These are phyloP conservation scores for Pestalotiopsis sp. DNA, from an alignment of 2,329 filamentous ascomycete genomes.

Conservation along the genomic window DNA sequence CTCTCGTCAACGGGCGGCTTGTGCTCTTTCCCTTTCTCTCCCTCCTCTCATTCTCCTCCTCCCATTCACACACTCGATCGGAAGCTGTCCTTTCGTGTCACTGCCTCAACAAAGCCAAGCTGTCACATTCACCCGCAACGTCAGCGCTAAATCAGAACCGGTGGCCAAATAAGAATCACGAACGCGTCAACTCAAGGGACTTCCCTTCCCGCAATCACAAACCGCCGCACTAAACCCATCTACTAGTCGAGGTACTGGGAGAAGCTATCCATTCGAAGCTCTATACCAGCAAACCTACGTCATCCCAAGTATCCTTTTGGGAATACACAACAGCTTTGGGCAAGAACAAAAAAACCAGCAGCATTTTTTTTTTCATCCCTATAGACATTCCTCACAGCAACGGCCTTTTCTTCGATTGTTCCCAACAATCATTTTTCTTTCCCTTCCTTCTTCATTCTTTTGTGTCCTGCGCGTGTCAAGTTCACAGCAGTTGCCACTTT, in stretches of 20 bases:
- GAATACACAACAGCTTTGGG: neutral
- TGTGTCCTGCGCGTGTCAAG: neutral
- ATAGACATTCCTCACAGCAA: neutral
- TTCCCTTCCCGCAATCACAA: neutral
- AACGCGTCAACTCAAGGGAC: neutral
- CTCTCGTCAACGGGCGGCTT: neutral
- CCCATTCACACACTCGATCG: neutral
- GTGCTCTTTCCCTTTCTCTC: neutral
- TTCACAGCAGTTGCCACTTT: neutral
- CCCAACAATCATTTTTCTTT: neutral
- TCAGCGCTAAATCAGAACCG: neutral
- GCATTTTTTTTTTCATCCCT: neutral
- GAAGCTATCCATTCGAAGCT: neutral
- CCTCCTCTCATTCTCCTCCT: neutral
- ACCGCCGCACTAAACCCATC: neutral
- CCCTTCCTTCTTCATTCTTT: neutral
- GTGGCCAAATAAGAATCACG: neutral
- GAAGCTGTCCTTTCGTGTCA: neutral
- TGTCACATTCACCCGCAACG: neutral
- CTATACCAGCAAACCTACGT: neutral
- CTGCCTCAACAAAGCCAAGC: neutral
- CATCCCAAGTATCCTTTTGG: neutral
- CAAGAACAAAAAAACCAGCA: neutral
- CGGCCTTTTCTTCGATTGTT: neutral
- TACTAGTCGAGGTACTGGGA: neutral